A percentile compares a stretch with the other conserved stretches of the same genome.
Conservation (phyloP, 2,329 filamentous ascomycete species). For the Exophiala bonariae region DNA sequence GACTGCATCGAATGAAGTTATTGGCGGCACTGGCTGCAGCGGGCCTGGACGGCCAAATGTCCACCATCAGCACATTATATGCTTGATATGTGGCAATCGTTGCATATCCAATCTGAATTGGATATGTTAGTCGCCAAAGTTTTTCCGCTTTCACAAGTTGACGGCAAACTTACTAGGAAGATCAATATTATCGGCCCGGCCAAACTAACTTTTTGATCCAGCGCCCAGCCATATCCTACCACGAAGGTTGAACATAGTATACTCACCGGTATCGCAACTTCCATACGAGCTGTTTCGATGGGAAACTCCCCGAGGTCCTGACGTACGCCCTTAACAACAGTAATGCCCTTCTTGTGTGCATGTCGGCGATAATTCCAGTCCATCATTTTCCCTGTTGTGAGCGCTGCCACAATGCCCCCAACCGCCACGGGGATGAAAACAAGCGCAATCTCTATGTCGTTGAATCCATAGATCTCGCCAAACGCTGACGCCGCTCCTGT, state of each 20-base stretch:
- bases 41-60: constrained; percentile 22
- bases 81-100: constrained; percentile 6
- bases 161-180: constrained; percentile 5
- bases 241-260: constrained; percentile 31
- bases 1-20: constrained; percentile 34
- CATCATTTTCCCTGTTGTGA: constrained; percentile 19
- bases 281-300: constrained; percentile 45
- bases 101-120: constrained; percentile 1
- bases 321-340: constrained; percentile 23
- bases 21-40: constrained; percentile 35
- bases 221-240: constrained; percentile 43
- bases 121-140: no score
- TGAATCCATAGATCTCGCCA: constrained; percentile 44
- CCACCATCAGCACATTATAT: constrained; percentile 11
- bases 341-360: constrained; percentile 33
- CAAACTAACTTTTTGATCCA: constrained; percentile 35
- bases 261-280: constrained; percentile 35
- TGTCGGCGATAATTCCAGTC: constrained; percentile 46
- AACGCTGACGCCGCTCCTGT: constrained; percentile 47
- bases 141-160: background rate
- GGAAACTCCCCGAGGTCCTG: constrained; percentile 38
- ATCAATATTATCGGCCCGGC: constrained; percentile 33
- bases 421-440: constrained; percentile 30
- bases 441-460: constrained; percentile 45
- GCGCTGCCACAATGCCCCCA: constrained; percentile 25